Conservation (phyloP, 257 asterid genomes). For the Asclepias syriaca region DNA sequence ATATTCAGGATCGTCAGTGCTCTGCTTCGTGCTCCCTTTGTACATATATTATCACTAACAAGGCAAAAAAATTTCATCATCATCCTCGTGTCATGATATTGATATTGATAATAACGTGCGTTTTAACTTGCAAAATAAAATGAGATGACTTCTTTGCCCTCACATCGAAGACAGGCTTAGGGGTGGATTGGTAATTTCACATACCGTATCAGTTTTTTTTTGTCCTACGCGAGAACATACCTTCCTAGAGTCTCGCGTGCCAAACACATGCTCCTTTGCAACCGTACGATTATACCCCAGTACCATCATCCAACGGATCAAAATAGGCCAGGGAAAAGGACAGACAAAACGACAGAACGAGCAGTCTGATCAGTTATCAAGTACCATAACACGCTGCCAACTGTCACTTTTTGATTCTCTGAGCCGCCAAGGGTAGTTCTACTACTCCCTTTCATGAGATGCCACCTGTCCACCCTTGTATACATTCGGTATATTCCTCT, state of each 20-base stretch:
- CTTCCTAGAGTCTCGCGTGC: too few relatives aligned
- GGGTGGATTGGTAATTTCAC: not conserved
- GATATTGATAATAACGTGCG: too few relatives aligned
- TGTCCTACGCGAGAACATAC: not conserved
- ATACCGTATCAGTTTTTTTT: not conserved
- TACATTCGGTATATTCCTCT: not conserved
- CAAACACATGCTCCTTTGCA: not conserved
- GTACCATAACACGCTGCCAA: not conserved
- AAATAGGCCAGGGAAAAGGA: not conserved
- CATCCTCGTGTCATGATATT: too few relatives aligned
- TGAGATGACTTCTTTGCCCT: not conserved
- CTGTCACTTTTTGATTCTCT: constrained; percentile 12
- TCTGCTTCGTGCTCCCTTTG: too few relatives aligned
- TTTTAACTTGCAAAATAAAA: too few relatives aligned
- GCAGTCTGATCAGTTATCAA: not conserved
- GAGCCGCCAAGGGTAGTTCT: constrained; percentile 8
- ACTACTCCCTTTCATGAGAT: not conserved
- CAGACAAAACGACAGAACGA: not conserved
- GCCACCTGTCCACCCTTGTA: constrained; percentile 20
- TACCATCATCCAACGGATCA: not conserved
- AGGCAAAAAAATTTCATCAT: too few relatives aligned
- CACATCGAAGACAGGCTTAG: too few relatives aligned
- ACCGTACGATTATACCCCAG: constrained; percentile 1
- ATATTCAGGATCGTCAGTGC: too few relatives aligned
- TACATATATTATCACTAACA: too few relatives aligned